These are phyloP conservation scores for Backusella tuberculispora DNA, from an alignment of 192 early-diverging fungal genomes.

Conservation along the genomic window DNA sequence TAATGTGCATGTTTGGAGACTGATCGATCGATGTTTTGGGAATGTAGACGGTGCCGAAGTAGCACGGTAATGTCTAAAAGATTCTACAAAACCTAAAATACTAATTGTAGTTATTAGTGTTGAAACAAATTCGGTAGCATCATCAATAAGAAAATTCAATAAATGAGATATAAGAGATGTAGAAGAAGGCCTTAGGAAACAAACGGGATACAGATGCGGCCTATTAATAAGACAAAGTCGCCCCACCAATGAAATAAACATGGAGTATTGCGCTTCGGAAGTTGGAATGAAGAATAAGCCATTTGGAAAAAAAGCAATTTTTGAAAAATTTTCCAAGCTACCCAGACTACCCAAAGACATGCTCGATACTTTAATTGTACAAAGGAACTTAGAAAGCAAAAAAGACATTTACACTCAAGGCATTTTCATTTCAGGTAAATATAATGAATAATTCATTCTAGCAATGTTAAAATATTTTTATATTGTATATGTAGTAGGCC, in stretches of 20 bases:
- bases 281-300: slow-evolving; percentile 4
- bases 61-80: slow-evolving; percentile 12
- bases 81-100: not conserved
- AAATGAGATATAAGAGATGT: slow-evolving; percentile 11
- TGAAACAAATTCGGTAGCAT: slow-evolving; percentile 8
- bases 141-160: slow-evolving; percentile 14
- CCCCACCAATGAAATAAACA: slow-evolving; percentile 13
- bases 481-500: slow-evolving; percentile 4
- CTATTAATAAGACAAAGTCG: slow-evolving; percentile 5
- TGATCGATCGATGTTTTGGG: slow-evolving; percentile 12
- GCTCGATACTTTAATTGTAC: slow-evolving; percentile 10
- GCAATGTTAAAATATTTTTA: slow-evolving; percentile 12
- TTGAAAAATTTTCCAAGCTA: not conserved
- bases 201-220: slow-evolving; percentile 7
- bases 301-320: not conserved
- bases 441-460: not conserved
- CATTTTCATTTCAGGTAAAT: slow-evolving; percentile 11
- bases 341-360: slow-evolving; percentile 14
- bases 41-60: slow-evolving; percentile 10
- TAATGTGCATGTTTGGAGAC: not conserved
- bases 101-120: slow-evolving; percentile 18
- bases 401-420: slow-evolving; percentile 14
- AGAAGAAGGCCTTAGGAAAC: slow-evolving; percentile 8
- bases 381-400: slow-evolving; percentile 11
- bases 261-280: slow-evolving; percentile 17